phyloP scores from a whole-genome alignment of 2,329 filamentous ascomycete species.

The Diaporthe sp. region DNA sequence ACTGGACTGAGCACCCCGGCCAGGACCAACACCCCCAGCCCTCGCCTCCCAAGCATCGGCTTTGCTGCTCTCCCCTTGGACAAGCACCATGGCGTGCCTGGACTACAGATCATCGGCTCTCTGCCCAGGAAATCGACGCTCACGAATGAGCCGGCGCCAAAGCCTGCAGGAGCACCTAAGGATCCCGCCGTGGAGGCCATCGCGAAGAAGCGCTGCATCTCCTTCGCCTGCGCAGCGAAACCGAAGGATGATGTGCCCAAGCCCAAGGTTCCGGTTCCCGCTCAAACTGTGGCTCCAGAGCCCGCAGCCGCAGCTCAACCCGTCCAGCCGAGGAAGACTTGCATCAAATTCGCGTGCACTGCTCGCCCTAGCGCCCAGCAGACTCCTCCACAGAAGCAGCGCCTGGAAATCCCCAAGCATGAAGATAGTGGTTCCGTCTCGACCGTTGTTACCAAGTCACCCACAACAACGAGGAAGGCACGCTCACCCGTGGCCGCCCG shows the following conservation, averaged over 20 bases:
- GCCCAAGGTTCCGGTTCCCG: slow-evolving; percentile 51
- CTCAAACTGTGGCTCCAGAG: slow-evolving; percentile 27
- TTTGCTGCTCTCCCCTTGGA: slow-evolving; percentile 54
- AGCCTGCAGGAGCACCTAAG: slow-evolving; percentile 49
- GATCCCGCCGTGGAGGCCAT: slow-evolving; percentile 73
- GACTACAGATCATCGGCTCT: slow-evolving; percentile 40
- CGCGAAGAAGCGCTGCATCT: slow-evolving; percentile 89
- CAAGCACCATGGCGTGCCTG: slow-evolving; percentile 26
- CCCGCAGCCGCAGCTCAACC: slow-evolving; percentile 22
- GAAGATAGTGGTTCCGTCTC: slow-evolving; percentile 39
- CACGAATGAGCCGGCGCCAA: slow-evolving; percentile 43
- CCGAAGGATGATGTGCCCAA: slow-evolving; percentile 61
- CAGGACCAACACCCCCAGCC: slow-evolving; percentile 89
- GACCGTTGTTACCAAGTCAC: slow-evolving; percentile 37
- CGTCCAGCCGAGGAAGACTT: slow-evolving; percentile 63
- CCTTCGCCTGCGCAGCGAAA: slow-evolving; percentile 86
- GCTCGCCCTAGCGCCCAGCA: slow-evolving; percentile 60
- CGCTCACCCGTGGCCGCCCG: slow-evolving; percentile 46
- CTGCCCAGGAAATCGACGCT: slow-evolving; percentile 22
- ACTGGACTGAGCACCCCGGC: slow-evolving; percentile 91
- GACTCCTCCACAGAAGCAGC: slow-evolving; percentile 29
- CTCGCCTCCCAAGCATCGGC: slow-evolving; percentile 76
- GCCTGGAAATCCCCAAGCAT: slow-evolving; percentile 13
- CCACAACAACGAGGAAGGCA: slow-evolving; percentile 47
- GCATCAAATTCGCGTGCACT: slow-evolving; percentile 84